A percentile compares a stretch with the other conserved stretches of the same genome.
phyloP scores from a whole-genome alignment of 768 basidiomycete genomes.

The Chalciporus piperatus region DNA sequence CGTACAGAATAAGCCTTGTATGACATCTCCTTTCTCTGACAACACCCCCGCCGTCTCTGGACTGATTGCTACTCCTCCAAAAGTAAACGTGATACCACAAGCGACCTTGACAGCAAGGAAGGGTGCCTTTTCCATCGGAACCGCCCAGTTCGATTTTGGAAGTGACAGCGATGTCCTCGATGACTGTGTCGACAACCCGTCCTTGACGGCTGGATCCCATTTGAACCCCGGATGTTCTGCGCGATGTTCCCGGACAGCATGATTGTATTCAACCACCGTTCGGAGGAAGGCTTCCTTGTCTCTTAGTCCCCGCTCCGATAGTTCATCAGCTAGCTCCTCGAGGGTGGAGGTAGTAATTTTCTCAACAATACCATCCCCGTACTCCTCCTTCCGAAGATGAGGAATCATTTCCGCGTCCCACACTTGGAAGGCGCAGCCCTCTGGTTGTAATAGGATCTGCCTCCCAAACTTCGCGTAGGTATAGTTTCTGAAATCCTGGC shows the following conservation, averaged over 20 bases:
- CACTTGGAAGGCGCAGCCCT: conserved; percentile 61
- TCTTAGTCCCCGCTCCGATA: conserved; percentile 45
- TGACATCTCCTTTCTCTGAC: conserved; percentile 37
- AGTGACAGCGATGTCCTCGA: conserved; percentile 32
- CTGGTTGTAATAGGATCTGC: conserved; percentile 56
- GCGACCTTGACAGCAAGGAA: conserved; percentile 67
- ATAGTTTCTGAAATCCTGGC: conserved; percentile 68
- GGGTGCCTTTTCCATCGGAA: conserved; percentile 48
- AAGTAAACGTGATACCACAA: conserved; percentile 73
- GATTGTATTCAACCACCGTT: conserved; percentile 52
- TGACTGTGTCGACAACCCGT: conserved; percentile 55
- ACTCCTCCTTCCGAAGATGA: conserved; percentile 60
- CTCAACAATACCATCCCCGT: conserved; percentile 58
- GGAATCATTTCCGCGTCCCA: conserved; percentile 50
- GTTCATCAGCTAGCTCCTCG: conserved; percentile 48
- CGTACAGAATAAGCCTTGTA: conserved; percentile 58
- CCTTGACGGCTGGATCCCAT: conserved; percentile 68
- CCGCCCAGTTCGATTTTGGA: conserved; percentile 70
- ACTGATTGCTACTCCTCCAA: conserved; percentile 64
- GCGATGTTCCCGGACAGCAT: conserved; percentile 40
- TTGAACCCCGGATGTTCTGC: conserved; percentile 30
- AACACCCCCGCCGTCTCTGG: conserved; percentile 52
- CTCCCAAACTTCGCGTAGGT: conserved; percentile 70
- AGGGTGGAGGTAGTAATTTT: conserved; percentile 48
- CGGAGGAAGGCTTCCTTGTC: conserved; percentile 40